Conservation (phyloP, 495 filamentous ascomycete species). For the Coniosporium apollinis region DNA sequence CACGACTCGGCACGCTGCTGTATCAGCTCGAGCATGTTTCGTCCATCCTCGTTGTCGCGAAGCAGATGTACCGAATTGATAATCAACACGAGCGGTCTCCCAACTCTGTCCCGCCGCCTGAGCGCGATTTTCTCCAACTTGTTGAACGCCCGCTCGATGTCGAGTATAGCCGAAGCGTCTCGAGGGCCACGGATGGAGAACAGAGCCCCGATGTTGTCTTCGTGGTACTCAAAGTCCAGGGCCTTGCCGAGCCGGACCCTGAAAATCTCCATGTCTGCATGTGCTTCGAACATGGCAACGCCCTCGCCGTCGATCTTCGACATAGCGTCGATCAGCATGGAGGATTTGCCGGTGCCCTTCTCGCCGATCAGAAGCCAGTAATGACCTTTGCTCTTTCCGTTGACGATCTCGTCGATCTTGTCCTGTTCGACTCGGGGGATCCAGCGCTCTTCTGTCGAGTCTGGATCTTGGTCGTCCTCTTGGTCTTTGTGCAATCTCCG, state of each 20-base stretch:
- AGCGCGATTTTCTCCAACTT: slow-evolving; percentile 93
- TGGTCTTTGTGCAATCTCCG: slow-evolving; percentile 4
- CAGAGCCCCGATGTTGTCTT: slow-evolving; percentile 85
- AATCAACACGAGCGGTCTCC: slow-evolving; percentile 65
- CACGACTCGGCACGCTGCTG: slow-evolving; percentile 93
- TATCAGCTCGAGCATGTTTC: slow-evolving; percentile 79
- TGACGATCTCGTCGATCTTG: slow-evolving; percentile 61
- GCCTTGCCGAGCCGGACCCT: slow-evolving; percentile 82
- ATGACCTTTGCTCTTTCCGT: slow-evolving; percentile 50
- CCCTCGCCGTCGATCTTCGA: slow-evolving; percentile 65
- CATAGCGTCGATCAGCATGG: slow-evolving; percentile 92
- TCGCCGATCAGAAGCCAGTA: slow-evolving; percentile 93
- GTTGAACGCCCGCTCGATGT: slow-evolving; percentile 93
- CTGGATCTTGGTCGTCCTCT: slow-evolving; percentile 27
- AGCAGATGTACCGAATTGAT: slow-evolving; percentile 84
- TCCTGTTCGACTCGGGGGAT: slow-evolving; percentile 63
- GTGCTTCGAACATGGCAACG: slow-evolving; percentile 86
- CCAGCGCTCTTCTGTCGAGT: slow-evolving; percentile 55
- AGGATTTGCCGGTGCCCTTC: slow-evolving; percentile 90
- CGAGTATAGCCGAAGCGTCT: slow-evolving; percentile 75
- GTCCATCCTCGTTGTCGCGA: slow-evolving; percentile 77
- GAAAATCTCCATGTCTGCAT: slow-evolving; percentile 89
- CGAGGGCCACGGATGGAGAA: slow-evolving; percentile 89
- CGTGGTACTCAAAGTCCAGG: slow-evolving; percentile 81
- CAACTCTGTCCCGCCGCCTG: slow-evolving; percentile 32